Evolutionary conservation across 2,329 filamentous ascomycete species (phyloP), one percentile per base, ranked within the genome.

Genomic region (Pseudocercospora macadamiae): DNA sequence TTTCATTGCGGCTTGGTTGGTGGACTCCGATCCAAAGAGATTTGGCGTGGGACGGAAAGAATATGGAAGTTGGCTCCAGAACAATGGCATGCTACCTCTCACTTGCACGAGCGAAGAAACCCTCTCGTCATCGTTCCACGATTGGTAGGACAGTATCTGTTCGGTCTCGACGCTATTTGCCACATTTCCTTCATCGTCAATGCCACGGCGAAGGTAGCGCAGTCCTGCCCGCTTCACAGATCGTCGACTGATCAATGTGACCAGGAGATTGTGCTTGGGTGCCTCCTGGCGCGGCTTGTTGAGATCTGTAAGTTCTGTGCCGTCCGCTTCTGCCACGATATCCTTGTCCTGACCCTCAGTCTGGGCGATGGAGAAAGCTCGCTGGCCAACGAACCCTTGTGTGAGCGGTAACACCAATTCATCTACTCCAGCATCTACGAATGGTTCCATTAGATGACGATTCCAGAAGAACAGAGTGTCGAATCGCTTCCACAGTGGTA

Each of bases 151-250:
- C 2, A 99, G 80, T 8, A 99, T 89, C 74, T 99, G 95, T 72
- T 99, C 95, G 0, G 93, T 96, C 77, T 99, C 95, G 18, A 97
- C 93, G 25, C 83, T 87, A 70, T 99, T 99, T 16, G 95, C 95
- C 3, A 89, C 87, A 67, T 90, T 87, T 0, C 95, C 95, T 59
- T 93, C 86, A 59, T 97, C 92, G 66, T 99, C 92, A 19, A 96
- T 85, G 5, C 95, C 95, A 23, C 95, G 87, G 8, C 95, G 88
- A 2, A 97, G 81, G 75, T 99, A 99, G 54, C 95, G 86, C 25
- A 97, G 78, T 2, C 95, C 95, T 18, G 93, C 92, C 39, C 95
- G 85, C 68, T 93, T 90, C 19, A 89, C 85, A 1, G 92, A 96
- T 26, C 95, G 84, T 53, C 95, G 85, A n/a, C 93, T 97, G 52